These are phyloP conservation scores for Venturia oleaginea DNA, from an alignment of 2,329 filamentous ascomycete genomes.

Conservation along the genomic window DNA sequence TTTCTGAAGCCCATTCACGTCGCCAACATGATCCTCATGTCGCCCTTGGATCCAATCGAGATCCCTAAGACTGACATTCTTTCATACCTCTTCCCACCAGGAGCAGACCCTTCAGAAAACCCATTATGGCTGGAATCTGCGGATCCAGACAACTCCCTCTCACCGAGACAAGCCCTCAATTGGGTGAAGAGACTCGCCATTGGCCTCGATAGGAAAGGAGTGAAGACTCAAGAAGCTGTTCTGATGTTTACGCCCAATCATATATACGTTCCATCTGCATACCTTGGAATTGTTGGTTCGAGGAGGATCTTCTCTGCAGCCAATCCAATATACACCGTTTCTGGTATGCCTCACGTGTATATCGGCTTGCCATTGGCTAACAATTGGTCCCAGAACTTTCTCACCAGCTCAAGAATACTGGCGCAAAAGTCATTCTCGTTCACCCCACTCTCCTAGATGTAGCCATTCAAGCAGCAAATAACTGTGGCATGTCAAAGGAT, in stretches of 20 bases:
- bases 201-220: conserved; percentile 37
- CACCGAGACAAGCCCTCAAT: conserved; percentile 35
- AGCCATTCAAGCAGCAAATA: conserved; percentile 23
- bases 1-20: not conserved
- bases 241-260: conserved; percentile 47
- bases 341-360: conserved; percentile 25
- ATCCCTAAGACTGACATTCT: conserved; percentile 38
- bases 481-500: conserved; percentile 23
- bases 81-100: conserved; percentile 26
- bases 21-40: conserved; percentile 33
- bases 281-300: conserved; percentile 42
- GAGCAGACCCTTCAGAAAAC: conserved; percentile 27
- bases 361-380: not conserved
- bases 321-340: conserved; percentile 43
- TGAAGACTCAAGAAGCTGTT: conserved; percentile 40
- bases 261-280: conserved; percentile 43
- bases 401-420: conserved; percentile 27
- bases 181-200: conserved; percentile 41
- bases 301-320: conserved; percentile 45
- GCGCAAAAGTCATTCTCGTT: conserved; percentile 24
- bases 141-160: conserved; percentile 34
- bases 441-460: conserved; percentile 24
- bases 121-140: conserved; percentile 45
- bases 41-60: conserved; percentile 33
- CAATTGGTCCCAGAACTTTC: conserved; percentile 22